Percentiles rank a stretch among this genome's conserved stretches.
Conservation (phyloP, 1,284 basidiomycete species). For the Marasmius fiardii region DNA sequence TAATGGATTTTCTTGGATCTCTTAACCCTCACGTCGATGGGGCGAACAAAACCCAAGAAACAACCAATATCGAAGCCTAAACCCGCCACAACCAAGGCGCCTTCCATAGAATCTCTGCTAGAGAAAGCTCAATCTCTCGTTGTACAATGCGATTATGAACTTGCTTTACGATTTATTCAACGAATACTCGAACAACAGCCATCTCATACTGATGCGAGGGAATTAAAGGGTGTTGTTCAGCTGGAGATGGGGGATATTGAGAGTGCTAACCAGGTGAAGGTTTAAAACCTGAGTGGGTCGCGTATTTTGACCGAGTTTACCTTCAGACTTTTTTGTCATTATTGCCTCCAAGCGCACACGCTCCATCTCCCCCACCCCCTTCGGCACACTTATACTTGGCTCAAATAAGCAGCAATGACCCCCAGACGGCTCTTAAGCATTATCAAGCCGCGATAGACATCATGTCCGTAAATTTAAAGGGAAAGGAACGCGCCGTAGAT, state of each 20-base stretch:
- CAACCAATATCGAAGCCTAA: conserved; percentile 34
- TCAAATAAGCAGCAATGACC: conserved; percentile 78
- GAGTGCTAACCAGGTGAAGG: conserved; percentile 67
- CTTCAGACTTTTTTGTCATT: conserved; percentile 64
- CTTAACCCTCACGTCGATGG: too few species aligned
- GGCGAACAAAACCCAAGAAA: conserved; percentile 59
- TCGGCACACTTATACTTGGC: conserved; percentile 91
- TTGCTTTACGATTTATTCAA: conserved; percentile 71
- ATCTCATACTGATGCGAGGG: conserved; percentile 67
- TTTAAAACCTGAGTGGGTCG: conserved; percentile 1
- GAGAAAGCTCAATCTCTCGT: conserved; percentile 77
- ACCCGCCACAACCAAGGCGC: conserved; percentile 24
- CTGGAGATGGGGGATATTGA: conserved; percentile 79
- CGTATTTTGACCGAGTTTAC: background rate
- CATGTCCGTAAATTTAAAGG: conserved; percentile 68
- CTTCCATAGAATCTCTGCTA: conserved; percentile 52
- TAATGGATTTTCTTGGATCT: too few species aligned
- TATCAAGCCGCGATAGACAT: conserved; percentile 82
- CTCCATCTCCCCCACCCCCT: conserved; percentile 63
- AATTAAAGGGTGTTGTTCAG: conserved; percentile 76
- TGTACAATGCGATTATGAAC: conserved; percentile 81
- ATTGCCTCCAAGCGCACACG: conserved; percentile 55
- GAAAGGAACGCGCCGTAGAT: conserved; percentile 56
- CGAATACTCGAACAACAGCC: conserved; percentile 69
- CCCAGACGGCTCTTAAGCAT: conserved; percentile 73